A percentile compares a stretch with the other conserved stretches of the same genome.
Conservation (phyloP, 495 filamentous ascomycete genomes). For the Podospora tetraspora region DNA sequence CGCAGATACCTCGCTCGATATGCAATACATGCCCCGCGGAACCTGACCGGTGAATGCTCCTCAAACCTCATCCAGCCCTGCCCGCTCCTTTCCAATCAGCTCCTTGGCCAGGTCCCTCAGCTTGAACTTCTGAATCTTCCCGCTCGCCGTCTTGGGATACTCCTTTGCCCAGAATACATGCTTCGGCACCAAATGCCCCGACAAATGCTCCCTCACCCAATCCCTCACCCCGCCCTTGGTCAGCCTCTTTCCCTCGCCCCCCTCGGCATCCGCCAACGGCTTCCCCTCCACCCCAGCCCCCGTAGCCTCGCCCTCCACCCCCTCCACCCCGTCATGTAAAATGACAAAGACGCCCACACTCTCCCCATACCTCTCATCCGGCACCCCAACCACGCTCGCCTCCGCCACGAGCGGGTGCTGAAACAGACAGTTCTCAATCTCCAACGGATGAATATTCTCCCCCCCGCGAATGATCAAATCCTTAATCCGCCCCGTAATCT, state of each 20-base stretch:
- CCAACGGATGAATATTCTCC: constrained; percentile 93
- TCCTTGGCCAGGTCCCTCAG: constrained; percentile 53
- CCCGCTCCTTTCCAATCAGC: constrained; percentile 13
- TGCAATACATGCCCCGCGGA: neutral
- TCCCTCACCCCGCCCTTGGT: constrained; percentile 53
- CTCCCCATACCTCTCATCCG: constrained; percentile 82
- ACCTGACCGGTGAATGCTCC: neutral
- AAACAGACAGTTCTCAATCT: constrained; percentile 88
- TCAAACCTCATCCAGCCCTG: neutral
- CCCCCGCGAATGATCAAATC: constrained; percentile 88
- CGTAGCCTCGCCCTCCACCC: constrained; percentile 24
- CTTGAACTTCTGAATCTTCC: constrained; percentile 96
- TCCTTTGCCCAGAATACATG: constrained; percentile 78
- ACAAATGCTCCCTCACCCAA: constrained; percentile 70
- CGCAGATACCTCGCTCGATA: neutral
- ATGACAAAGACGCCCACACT: constrained; percentile 79
- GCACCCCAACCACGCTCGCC: constrained; percentile 75
- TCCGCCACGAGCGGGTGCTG: constrained; percentile 62
- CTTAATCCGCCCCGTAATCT: constrained; percentile 66
- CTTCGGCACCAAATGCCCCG: constrained; percentile 78
- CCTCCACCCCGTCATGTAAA: constrained; percentile 36
- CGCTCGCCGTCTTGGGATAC: constrained; percentile 91
- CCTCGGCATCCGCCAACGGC: constrained; percentile 3
- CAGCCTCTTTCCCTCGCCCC: constrained; percentile 26
- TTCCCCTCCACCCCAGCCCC: neutral